These are phyloP conservation scores for Sungouiozyma ichnusensis DNA, from an alignment of 805 yeast genomes.

Conservation along the genomic window DNA sequence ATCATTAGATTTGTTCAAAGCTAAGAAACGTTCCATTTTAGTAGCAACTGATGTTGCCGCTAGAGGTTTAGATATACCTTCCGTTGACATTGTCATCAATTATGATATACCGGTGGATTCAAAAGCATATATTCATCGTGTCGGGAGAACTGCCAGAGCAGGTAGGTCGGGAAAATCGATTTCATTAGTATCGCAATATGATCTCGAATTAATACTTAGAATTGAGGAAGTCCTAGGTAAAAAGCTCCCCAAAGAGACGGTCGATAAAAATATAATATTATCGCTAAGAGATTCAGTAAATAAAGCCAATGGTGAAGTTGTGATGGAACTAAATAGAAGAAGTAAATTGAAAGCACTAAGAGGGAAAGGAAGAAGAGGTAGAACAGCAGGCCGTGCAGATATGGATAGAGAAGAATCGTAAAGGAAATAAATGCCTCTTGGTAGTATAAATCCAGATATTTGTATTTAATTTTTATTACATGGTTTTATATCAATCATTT, in stretches of 20 bases:
- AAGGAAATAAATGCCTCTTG: constrained; percentile 1
- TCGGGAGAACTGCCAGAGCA: constrained; percentile 93
- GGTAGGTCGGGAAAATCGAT: constrained; percentile 83
- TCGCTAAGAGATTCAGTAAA: constrained; percentile 81
- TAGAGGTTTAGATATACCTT: constrained; percentile 77
- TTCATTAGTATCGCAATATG: constrained; percentile 88
- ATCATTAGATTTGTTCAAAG: constrained; percentile 66
- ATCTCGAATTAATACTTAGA: constrained; percentile 75
- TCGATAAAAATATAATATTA: constrained; percentile 65
- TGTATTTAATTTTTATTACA: too few relatives aligned
- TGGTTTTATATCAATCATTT: too few relatives aligned
- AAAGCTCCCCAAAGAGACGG: constrained; percentile 74
- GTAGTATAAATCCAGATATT: too few relatives aligned
- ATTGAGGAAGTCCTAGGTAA: constrained; percentile 81
- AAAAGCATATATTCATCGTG: constrained; percentile 76
- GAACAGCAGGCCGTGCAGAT: constrained; percentile 34
- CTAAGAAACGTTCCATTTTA: constrained; percentile 56
- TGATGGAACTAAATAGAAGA: constrained; percentile 60
- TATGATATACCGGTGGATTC: constrained; percentile 79
- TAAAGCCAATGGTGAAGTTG: constrained; percentile 84
- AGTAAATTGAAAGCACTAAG: constrained; percentile 40
- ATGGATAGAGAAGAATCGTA: constrained; percentile 37
- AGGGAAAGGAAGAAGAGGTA: constrained; percentile 31
- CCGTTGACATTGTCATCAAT: constrained; percentile 66
- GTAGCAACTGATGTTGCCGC: constrained; percentile 88